Base-by-base conservation (phyloP, 495 filamentous ascomycete species). In the Penicillium paradoxum region DNA sequence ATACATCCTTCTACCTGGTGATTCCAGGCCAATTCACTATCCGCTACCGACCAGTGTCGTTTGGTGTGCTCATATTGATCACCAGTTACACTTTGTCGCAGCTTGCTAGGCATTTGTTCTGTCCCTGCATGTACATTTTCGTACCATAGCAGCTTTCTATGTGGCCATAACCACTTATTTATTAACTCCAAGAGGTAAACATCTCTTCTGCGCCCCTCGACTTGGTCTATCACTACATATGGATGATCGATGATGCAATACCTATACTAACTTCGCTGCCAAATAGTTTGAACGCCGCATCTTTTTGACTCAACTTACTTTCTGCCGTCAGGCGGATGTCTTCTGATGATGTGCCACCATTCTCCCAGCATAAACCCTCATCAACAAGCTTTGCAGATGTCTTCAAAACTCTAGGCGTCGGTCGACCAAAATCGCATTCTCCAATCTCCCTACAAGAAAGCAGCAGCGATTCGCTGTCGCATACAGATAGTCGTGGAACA, bases 321-420 rank as follows among this genome's bases (percentile, higher is more conserved):
- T 56, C 48, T 43, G 50, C 41, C 63, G 49, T 42, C 44, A 61
- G 64, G 67, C 73, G 71, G 62, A 74, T 77, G 72, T 70, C 70
- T 73, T 65, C 71, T 67, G 73, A 73, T 62, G 72, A 77, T 75
- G 74, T 58, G 65, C 58, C 61, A 65, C 56, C 59, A 37, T 51
- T 66, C 47, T 62, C 70, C 32, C 64, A 69, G 37, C 58, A 57
- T 33, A 74, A 74, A 58, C 58, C 65, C 36, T 65, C 72, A 50
- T 66, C 71, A 41, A 69, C 71, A 30, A 74, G 63, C 43, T 72
- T 75, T 56, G 69, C 70, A 37, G 71, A 72, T 68, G 74, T 77
- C 25, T 73, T 75, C 59, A 74, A 72, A 51, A 74, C 71, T 30
- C 45, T 77, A 75, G 67, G 65, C 45, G 65, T 70, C 46, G 58